A percentile compares a stretch with the other conserved stretches of the same genome.
Conservation (phyloP, 2,329 filamentous ascomycete species). For the Coniella lustricola region DNA sequence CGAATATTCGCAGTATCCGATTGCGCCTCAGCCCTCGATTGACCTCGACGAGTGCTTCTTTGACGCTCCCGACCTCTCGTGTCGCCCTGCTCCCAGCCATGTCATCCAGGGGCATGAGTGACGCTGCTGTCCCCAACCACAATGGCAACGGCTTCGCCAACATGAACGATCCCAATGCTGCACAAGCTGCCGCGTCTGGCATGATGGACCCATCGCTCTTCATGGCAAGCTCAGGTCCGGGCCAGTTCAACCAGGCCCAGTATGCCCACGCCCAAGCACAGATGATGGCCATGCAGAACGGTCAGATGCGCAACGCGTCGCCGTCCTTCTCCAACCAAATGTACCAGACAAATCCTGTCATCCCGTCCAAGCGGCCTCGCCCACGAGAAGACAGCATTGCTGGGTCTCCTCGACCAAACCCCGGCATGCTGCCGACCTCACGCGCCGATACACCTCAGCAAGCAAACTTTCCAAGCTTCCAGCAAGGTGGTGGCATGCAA, state of each 20-base stretch:
- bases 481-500: conserved; percentile 52
- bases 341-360: conserved; percentile 78
- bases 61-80: conserved; percentile 5
- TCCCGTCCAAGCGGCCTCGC: conserved; percentile 82
- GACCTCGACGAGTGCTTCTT: conserved; percentile 11
- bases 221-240: conserved; percentile 45
- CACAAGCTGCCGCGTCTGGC: conserved; percentile 31
- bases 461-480: conserved; percentile 64
- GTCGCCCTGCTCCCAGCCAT: conserved; percentile 43
- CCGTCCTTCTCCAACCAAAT: conserved; percentile 70
- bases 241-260: conserved; percentile 54
- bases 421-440: conserved; percentile 69
- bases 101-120: conserved; percentile 64
- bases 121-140: conserved; percentile 60
- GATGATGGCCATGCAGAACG: conserved; percentile 67
- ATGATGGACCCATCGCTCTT: conserved; percentile 63
- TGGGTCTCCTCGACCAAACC: conserved; percentile 71
- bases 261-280: conserved; percentile 42
- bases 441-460: conserved; percentile 90
- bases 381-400: conserved; percentile 78
- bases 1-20: not conserved
- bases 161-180: conserved; percentile 52
- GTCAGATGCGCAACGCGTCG: conserved; percentile 74
- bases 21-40: not conserved
- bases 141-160: conserved; percentile 63